Base-by-base conservation (phyloP, 164 flowering plant species). In the Echeveria elegans region DNA sequence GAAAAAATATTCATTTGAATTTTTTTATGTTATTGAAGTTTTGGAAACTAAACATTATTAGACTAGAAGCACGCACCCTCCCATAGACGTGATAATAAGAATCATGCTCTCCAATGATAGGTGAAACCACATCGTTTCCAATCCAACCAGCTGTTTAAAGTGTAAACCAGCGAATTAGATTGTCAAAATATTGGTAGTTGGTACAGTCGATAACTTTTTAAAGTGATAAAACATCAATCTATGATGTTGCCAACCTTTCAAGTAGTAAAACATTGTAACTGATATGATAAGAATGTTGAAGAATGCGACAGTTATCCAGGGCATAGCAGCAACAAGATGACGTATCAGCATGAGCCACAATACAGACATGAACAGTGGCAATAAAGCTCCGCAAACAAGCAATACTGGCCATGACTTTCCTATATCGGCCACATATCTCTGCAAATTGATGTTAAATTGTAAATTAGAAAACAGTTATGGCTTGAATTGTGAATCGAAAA, bases 351-450 rank as follows among this genome's bases (percentile, higher is more conserved):
- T 74, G 75, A 94, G 77, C 99, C 99, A 94, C 69, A 91, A 72
- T 65, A 91, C 82, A 47, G 99, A 87, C 68, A 94, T 61, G 81
- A 91, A 87, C 31, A 94, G 76, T 5, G 99, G 99, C 78, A 94
- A 18, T 28, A 94, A 70, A 74, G 90, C 97, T 72, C 99, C 99
- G 77, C 99, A 94, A 64, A 91, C 96, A 73, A 94, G 81, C 82
- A 94, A 70, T 18, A 94, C 92, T 0, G 93, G 93, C 99, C 99
- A 94, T 34, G 99, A 40, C 73, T 94, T 94, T 70, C 94, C 97
- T 78, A 88, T 73, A 72, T 94, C 99, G 72, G 99, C 88, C 75
- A 91, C 82, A 79, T 94, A 94, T 64, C 97, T 85, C 99, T 94
- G 89, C 78, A 83, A 70, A 73, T 45, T 52, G 65, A 23, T 53